These are phyloP conservation scores for Leccinum rimulosum DNA, from an alignment of 768 basidiomycete genomes.

Conservation along the genomic window DNA sequence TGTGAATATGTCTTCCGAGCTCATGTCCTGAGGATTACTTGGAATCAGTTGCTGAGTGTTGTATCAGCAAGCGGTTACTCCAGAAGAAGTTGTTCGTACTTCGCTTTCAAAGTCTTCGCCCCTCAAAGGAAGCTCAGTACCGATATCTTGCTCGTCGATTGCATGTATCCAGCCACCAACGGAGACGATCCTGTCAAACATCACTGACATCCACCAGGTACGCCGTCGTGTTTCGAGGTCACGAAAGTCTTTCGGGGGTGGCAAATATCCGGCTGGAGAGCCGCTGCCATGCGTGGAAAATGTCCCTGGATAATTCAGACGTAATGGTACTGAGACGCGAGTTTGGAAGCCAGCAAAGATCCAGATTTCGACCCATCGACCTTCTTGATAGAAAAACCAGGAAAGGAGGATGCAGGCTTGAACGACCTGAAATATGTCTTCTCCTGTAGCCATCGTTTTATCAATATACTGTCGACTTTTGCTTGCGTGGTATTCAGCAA, in stretches of 20 bases:
- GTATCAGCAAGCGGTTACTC: constrained; percentile 13
- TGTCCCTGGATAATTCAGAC: constrained; percentile 84
- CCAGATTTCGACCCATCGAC: constrained; percentile 90
- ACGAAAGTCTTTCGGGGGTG: constrained; percentile 70
- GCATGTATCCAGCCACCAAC: constrained; percentile 86
- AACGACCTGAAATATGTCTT: constrained; percentile 83
- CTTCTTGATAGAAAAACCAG: constrained; percentile 91
- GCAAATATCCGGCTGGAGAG: constrained; percentile 76
- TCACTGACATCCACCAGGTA: constrained; percentile 90
- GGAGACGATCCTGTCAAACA: constrained; percentile 81
- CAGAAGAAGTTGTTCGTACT: constrained; percentile 39
- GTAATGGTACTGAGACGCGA: constrained; percentile 75
- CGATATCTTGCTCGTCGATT: constrained; percentile 80
- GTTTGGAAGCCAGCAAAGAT: constrained; percentile 86
- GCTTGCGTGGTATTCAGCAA: constrained; percentile 83
- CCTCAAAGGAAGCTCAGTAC: constrained; percentile 78
- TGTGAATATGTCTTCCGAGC: constrained; percentile 60
- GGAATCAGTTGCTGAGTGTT: constrained; percentile 51
- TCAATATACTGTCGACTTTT: constrained; percentile 89
- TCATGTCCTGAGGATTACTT: constrained; percentile 75
- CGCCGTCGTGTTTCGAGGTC: constrained; percentile 78
- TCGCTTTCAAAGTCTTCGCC: constrained; percentile 73
- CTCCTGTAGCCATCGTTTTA: constrained; percentile 85
- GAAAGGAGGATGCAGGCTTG: constrained; percentile 84
- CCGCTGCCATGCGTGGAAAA: constrained; percentile 65